A percentile compares a stretch with the other conserved stretches of the same genome.
phyloP scores from a whole-genome alignment of 352 stramenopile genomes.

The Halophytophthora polymorphica region DNA sequence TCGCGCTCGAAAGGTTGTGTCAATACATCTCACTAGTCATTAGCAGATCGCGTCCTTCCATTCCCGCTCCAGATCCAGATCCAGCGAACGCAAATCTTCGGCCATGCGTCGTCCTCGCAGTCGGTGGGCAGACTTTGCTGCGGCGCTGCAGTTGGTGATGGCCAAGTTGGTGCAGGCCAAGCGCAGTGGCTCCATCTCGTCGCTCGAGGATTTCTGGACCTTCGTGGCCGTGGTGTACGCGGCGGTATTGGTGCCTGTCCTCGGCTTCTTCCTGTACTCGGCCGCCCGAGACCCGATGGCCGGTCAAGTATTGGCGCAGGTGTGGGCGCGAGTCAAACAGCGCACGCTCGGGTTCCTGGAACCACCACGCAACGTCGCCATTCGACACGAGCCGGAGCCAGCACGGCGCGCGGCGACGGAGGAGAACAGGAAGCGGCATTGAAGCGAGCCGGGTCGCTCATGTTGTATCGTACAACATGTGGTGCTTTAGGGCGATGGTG shows the following conservation, averaged over 20 bases:
- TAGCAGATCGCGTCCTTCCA: background rate
- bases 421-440: constrained; percentile 11
- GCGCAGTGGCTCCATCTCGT: constrained; percentile 16
- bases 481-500: background rate
- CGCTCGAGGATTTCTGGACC: constrained; percentile 19
- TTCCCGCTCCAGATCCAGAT: no score
- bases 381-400: constrained; percentile 11
- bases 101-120: no score
- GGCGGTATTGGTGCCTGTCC: constrained; percentile 16
- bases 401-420: constrained; percentile 1
- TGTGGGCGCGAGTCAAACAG: constrained; percentile 16
- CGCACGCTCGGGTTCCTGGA: constrained; percentile 19
- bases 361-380: constrained; percentile 15
- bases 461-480: no score
- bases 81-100: no score
- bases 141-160: constrained; percentile 5
- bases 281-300: constrained; percentile 13
- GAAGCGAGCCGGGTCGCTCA: no score
- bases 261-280: constrained; percentile 20
- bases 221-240: constrained; percentile 22
- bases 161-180: constrained; percentile 8
- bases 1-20: background rate
- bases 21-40: background rate
- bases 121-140: background rate
- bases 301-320: constrained; percentile 9